Conservation (phyloP, 139 green algal species). For the Coccomyxa sp. region DNA sequence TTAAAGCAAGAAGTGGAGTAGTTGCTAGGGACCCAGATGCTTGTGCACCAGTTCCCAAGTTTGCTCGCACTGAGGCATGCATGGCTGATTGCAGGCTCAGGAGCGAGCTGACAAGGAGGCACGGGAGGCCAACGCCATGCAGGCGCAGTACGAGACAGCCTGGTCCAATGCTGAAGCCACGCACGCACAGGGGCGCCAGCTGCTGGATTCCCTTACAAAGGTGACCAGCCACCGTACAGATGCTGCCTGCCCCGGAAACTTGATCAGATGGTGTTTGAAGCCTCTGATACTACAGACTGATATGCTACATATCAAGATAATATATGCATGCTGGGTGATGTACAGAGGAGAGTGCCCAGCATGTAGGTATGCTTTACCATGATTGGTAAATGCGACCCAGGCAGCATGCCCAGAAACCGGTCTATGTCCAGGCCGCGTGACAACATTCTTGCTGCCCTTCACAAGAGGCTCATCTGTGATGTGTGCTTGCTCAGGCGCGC, state of each 20-base stretch:
- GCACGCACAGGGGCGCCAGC: slow-evolving; percentile 10
- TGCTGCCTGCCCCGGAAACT: background rate
- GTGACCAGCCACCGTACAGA: background rate
- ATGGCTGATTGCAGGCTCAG: slow-evolving; percentile 26
- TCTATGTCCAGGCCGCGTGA: background rate
- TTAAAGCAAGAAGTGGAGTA: background rate
- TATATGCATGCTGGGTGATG: background rate
- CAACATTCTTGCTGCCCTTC: background rate
- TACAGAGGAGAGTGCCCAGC: background rate
- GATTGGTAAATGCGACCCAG: background rate
- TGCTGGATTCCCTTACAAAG: slow-evolving; percentile 11
- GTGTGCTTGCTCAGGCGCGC: slow-evolving; percentile 5
- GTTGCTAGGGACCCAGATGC: background rate
- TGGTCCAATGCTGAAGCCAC: slow-evolving; percentile 10
- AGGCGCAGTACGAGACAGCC: slow-evolving; percentile 41
- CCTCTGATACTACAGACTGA: too few species aligned
- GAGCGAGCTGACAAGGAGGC: slow-evolving; percentile 38
- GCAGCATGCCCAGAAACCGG: background rate
- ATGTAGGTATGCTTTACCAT: too few species aligned
- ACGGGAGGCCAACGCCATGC: slow-evolving; percentile 31
- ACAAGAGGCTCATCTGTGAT: background rate
- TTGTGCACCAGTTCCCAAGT: background rate
- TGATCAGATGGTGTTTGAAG: background rate
- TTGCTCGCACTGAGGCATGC: background rate
- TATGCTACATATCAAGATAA: too few species aligned